phyloP scores from a whole-genome alignment of 169 alveolate species.

The Plasmodium gonderi region DNA sequence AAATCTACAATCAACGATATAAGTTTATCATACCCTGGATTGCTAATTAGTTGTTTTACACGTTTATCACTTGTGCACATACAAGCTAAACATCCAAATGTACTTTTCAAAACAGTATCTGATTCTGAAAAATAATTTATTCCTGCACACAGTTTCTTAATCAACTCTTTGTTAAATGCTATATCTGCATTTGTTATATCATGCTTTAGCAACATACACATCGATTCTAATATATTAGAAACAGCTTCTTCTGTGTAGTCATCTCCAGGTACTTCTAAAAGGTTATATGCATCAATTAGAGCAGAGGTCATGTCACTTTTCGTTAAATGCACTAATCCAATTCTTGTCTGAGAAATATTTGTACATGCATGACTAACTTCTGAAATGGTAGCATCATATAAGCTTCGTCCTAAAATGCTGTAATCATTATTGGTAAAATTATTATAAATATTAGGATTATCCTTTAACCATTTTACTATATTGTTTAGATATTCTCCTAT shows the following conservation, averaged over 20 bases:
- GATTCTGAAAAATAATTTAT: slow-evolving; percentile 86
- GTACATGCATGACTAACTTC: slow-evolving; percentile 79
- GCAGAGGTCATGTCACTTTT: slow-evolving; percentile 29
- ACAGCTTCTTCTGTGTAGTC: slow-evolving; percentile 82
- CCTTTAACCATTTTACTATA: slow-evolving; percentile 74
- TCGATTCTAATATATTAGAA: slow-evolving; percentile 77
- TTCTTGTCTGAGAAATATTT: slow-evolving; percentile 79
- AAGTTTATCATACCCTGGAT: slow-evolving; percentile 86
- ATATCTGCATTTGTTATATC: slow-evolving; percentile 88
- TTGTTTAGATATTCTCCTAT: slow-evolving; percentile 62
- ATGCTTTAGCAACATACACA: slow-evolving; percentile 86
- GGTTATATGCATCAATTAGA: slow-evolving; percentile 13
- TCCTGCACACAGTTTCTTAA: slow-evolving; percentile 86
- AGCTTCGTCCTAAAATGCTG: slow-evolving; percentile 75
- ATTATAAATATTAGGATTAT: slow-evolving; percentile 44
- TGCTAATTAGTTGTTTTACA: slow-evolving; percentile 84
- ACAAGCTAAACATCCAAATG: slow-evolving; percentile 91
- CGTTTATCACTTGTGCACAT: slow-evolving; percentile 90
- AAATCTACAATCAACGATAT: slow-evolving; percentile 65
- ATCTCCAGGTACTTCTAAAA: slow-evolving; percentile 62
- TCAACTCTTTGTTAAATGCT: slow-evolving; percentile 86
- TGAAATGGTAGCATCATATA: slow-evolving; percentile 77
- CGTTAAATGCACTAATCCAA: slow-evolving; percentile 81
- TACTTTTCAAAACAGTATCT: slow-evolving; percentile 87
- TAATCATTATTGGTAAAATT: slow-evolving; percentile 64